Evolutionary conservation across 164 flowering plant genomes (phyloP).

Genomic region (Cinnamomum chago): DNA sequence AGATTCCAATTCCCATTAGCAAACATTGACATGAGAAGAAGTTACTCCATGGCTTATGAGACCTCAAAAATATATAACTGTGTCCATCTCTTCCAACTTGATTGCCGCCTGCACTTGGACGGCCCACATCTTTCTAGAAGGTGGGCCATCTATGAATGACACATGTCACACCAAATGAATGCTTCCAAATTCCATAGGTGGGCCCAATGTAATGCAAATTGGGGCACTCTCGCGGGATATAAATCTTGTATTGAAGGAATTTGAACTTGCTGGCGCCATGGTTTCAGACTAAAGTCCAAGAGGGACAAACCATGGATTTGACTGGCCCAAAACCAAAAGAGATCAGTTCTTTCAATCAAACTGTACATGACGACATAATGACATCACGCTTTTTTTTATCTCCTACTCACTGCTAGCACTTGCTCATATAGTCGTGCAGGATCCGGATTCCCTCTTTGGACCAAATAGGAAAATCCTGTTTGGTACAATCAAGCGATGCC

Average conservation of each 20-base stretch:
- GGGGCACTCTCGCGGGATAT: background rate
- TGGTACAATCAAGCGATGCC: no score
- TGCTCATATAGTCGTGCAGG: no score
- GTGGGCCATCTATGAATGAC: background rate
- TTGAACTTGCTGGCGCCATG: background rate
- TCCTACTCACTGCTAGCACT: no score
- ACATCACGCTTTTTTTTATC: no score
- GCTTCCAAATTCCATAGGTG: background rate
- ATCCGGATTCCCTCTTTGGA: background rate
- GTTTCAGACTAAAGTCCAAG: background rate
- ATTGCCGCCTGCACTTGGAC: no score
- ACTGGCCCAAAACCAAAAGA: background rate
- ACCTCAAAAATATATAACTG: no score
- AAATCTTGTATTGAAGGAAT: background rate
- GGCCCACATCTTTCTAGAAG: no score
- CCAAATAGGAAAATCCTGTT: no score
- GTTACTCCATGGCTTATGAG: no score
- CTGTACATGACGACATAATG: no score
- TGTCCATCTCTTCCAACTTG: no score
- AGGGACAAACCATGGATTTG: background rate
- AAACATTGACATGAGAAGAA: no score
- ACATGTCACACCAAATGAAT: background rate
- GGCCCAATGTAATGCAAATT: background rate
- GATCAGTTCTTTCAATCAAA: background rate
- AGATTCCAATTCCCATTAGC: background rate